These are phyloP conservation scores for Calonectria pauciramosa DNA, from an alignment of 2,329 filamentous ascomycete species.

Conservation along the genomic window DNA sequence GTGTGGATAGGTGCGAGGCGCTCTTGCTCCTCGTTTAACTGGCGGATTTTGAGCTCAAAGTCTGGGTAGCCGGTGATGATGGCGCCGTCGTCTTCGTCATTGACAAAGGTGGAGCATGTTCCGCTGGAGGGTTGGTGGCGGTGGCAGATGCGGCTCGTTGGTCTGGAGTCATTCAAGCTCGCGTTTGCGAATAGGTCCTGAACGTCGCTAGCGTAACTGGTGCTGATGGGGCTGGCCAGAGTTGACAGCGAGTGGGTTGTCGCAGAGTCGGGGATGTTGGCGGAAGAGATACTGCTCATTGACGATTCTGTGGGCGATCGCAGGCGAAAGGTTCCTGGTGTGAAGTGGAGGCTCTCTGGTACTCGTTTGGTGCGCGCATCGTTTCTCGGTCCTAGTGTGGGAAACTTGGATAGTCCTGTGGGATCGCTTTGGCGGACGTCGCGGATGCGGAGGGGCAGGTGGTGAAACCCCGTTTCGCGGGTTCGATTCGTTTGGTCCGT, in stretches of 20 bases:
- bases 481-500: slow-evolving; percentile 33
- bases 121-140: slow-evolving; percentile 50
- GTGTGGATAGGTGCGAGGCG: slow-evolving; percentile 1
- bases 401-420: slow-evolving; percentile 33
- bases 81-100: slow-evolving; percentile 51
- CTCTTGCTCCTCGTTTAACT: slow-evolving; percentile 27
- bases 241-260: slow-evolving; percentile 54
- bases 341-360: slow-evolving; percentile 50
- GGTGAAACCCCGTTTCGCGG: slow-evolving; percentile 43
- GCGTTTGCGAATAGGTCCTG: slow-evolving; percentile 49
- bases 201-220: slow-evolving; percentile 51
- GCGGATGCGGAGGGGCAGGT: slow-evolving; percentile 42
- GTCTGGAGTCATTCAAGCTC: slow-evolving; percentile 41
- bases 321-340: slow-evolving; percentile 44
- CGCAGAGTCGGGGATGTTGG: slow-evolving; percentile 54
- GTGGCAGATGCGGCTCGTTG: slow-evolving; percentile 49
- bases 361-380: slow-evolving; percentile 39
- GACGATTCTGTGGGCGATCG: slow-evolving; percentile 55
- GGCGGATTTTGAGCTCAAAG: slow-evolving; percentile 42
- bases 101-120: slow-evolving; percentile 56
- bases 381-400: slow-evolving; percentile 21
- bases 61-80: slow-evolving; percentile 46
- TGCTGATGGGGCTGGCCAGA: slow-evolving; percentile 53
- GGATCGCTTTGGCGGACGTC: slow-evolving; percentile 34
- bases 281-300: slow-evolving; percentile 55